Conservation (phyloP, 2,329 filamentous ascomycete species). For the Fusarium clavum region DNA sequence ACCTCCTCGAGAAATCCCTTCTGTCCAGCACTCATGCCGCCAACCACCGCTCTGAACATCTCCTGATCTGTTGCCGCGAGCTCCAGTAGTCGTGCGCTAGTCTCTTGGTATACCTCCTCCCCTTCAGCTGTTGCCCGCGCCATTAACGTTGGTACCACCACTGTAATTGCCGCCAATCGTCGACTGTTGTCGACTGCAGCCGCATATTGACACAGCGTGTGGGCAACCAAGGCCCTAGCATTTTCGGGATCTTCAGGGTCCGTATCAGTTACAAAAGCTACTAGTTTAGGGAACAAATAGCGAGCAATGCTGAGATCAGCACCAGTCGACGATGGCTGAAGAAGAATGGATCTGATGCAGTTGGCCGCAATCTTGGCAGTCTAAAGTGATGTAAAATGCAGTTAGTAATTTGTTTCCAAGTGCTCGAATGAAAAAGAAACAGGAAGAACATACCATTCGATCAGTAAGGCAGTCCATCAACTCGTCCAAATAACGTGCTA, state of each 20-base stretch:
- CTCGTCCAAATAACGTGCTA: slow-evolving; percentile 81
- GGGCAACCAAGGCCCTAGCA: slow-evolving; percentile 75
- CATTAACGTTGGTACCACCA: slow-evolving; percentile 83
- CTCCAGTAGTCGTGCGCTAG: slow-evolving; percentile 80
- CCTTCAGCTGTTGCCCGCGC: slow-evolving; percentile 75
- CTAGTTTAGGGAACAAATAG: slow-evolving; percentile 78
- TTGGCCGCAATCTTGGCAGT: slow-evolving; percentile 91
- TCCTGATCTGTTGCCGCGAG: slow-evolving; percentile 79
- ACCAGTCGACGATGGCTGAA: slow-evolving; percentile 70
- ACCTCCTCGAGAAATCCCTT: slow-evolving; percentile 84
- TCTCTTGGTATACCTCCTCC: slow-evolving; percentile 73
- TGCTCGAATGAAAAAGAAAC: background rate
- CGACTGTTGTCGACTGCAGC: slow-evolving; percentile 59
- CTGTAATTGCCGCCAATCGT: slow-evolving; percentile 72
- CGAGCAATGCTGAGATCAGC: slow-evolving; percentile 80
- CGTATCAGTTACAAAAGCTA: slow-evolving; percentile 78
- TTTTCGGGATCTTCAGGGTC: slow-evolving; percentile 83
- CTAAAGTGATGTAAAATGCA: slow-evolving; percentile 52
- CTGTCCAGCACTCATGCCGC: slow-evolving; percentile 75
- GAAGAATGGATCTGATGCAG: slow-evolving; percentile 85
- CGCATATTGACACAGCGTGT: slow-evolving; percentile 81
- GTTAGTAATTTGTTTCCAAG: slow-evolving; percentile 12
- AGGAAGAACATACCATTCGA: slow-evolving; percentile 71
- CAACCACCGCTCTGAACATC: slow-evolving; percentile 80
- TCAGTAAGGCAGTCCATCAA: slow-evolving; percentile 85